Evolutionary conservation across 139 green algal species (phyloP).

Genomic region (Coelastrella sp.): DNA sequence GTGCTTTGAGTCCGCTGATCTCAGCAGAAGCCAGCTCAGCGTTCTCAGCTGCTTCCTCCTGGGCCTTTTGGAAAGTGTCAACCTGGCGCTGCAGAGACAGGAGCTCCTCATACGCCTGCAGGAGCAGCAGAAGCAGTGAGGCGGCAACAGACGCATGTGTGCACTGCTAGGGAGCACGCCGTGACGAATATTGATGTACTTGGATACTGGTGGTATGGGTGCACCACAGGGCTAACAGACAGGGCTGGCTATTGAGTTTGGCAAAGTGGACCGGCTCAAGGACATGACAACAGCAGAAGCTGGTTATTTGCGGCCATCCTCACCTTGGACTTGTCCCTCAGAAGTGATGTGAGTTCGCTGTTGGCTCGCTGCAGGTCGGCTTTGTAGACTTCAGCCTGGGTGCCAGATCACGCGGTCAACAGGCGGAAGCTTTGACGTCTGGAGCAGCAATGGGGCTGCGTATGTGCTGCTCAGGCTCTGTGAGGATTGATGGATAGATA

Average conservation of each 20-base stretch:
- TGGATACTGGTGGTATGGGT: no score
- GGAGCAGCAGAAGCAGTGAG: background rate
- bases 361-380: constrained; percentile 24
- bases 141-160: no score
- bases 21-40: constrained; percentile 28
- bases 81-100: constrained; percentile 21
- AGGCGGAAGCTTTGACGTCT: background rate
- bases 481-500: no score
- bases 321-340: constrained; percentile 45
- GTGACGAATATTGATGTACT: no score
- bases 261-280: no score
- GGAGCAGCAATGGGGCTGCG: no score
- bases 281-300: background rate
- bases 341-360: constrained; percentile 33
- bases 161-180: no score
- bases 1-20: constrained; percentile 18
- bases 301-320: background rate
- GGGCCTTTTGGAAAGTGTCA: background rate
- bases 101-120: constrained; percentile 40
- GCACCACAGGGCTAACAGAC: no score
- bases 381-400: constrained; percentile 31
- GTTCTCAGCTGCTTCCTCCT: background rate
- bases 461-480: no score
- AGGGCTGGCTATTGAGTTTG: no score
- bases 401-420: background rate